Conservation (phyloP, 768 basidiomycete species). For the Psilocybe cubensis region DNA sequence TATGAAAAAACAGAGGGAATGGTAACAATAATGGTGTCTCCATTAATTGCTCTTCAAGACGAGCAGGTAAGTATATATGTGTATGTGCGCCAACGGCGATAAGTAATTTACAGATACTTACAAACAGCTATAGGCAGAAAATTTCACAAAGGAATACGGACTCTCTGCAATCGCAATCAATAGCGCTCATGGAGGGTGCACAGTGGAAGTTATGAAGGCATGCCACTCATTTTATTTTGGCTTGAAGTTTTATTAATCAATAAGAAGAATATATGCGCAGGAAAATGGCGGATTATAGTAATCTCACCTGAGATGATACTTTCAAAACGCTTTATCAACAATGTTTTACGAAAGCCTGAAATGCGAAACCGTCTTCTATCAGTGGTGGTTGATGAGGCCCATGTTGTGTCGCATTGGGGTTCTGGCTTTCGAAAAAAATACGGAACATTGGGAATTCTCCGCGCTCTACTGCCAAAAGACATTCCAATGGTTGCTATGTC, state of each 20-base stretch:
- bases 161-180: constrained; percentile 35
- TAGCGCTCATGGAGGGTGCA: constrained; percentile 31
- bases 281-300: constrained; percentile 32
- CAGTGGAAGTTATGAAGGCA: constrained; percentile 27
- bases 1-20: constrained; percentile 26
- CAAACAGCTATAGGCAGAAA: too few relatives aligned
- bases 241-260: too few relatives aligned
- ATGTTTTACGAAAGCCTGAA: constrained; percentile 25
- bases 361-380: constrained; percentile 25
- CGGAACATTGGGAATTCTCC: constrained; percentile 26
- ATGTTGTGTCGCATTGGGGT: constrained; percentile 41
- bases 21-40: constrained; percentile 41
- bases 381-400: constrained; percentile 38
- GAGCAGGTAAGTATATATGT: constrained; percentile 24
- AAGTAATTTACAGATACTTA: too few relatives aligned
- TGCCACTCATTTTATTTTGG: too few relatives aligned
- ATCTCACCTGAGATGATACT: constrained; percentile 38
- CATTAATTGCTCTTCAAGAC: constrained; percentile 40
- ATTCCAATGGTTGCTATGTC: constrained; percentile 36
- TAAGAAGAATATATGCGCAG: constrained; percentile 22
- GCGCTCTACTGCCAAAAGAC: constrained; percentile 29
- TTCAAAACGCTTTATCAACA: constrained; percentile 26
- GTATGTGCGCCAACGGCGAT: too few relatives aligned
- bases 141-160: constrained; percentile 33
- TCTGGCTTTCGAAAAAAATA: constrained; percentile 36